Evolutionary conservation across 441 rosid genomes (phyloP), one percentile per base, ranked within the genome.

Genomic region (Gossypium trilobum): DNA sequence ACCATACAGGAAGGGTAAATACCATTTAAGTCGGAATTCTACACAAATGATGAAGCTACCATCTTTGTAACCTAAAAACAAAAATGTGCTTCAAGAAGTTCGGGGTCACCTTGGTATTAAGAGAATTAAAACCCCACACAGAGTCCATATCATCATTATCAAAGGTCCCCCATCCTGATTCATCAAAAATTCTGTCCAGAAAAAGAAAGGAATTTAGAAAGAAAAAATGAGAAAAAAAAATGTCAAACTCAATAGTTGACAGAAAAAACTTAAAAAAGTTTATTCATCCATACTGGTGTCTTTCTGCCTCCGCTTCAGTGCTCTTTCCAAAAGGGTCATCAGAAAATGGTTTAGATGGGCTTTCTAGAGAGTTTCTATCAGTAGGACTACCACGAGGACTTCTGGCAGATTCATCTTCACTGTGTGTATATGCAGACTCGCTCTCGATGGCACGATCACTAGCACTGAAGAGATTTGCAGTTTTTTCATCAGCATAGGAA

Each of bases 121-220:
- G 56, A 69, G 84, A 84, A 78, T 85, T 84, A 73, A 94, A 86
- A 29, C 97, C 97, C 99, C 99, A 95, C 11, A 92, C 89, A 8
- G 97, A 91, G 80, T 92, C 99, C 50, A 81, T 81, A 77, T 95
- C 99, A 82, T 95, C 97, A 60, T 85, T 83, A 76, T 91, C 99
- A 75, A 95, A 92, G 31, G 94, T 93, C 75, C 99, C 97, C 99
- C 97, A 95, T 42, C 81, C 85, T 52, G 97, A 89, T 68, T 91
- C 99, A 79, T 95, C 99, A 70, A 89, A 94, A 76, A 87, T 87
- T 77, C 91, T 87, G 74, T 72, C 68, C 36, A 46, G 55, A 50
- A 64, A 9, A 23, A 58, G 75, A 71, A 9, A 33, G 8, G 61
- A 66, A 58, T 23, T 73, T 19, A 23, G 58, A 52, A 73, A 22